Base-by-base conservation (phyloP, 2,329 filamentous ascomycete species). In the Colletotrichum tamarilloi region DNA sequence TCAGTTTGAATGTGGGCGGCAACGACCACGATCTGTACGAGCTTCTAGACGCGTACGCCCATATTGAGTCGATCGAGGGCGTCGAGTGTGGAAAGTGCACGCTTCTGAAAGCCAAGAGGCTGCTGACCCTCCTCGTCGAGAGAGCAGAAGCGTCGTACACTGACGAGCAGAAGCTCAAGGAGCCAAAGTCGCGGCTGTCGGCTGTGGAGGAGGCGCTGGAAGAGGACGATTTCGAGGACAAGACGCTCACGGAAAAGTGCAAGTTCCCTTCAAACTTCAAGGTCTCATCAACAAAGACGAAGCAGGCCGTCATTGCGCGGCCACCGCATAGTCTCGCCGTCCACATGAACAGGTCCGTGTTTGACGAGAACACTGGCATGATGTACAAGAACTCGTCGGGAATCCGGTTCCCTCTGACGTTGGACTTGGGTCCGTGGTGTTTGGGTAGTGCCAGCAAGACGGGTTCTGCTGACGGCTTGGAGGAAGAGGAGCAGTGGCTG, bases 71-170 rank as follows among this genome's bases (percentile, higher is more conserved):
- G 1, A 98, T 99, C 70, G 92, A 95, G 76, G 95, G 94, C 0
- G 95, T 98, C 2, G 93, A 98, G 79, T 99, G 97, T 81, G 90
- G 92, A 19, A 97, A 96, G 78, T 99, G 97, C 82, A 98, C 96
- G 0, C 87, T 98, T 1, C 82, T 95, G 9, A 89, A 89, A 68
- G 84, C 85, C 22, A 85, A 87, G 69, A 80, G 81, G 9, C 80
- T 90, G 1, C 80, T 92, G 60, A 83, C 81, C 1, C 84, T 83
- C 9, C 78, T 92, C 1, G 77, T 89, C 1, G 81, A 86, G 24
- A 82, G 81, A 72, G 80, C 83, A 55, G 80, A 80, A 42, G 80
- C 81, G 1, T 77, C 77, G 0, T 80, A 78, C 1, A 74, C 78
- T 11, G 83, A 85, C 24, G 85, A 88, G 11, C 87, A 90, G 67